Conservation (phyloP, 2,329 filamentous ascomycete species). For the Fusarium equiseti region DNA sequence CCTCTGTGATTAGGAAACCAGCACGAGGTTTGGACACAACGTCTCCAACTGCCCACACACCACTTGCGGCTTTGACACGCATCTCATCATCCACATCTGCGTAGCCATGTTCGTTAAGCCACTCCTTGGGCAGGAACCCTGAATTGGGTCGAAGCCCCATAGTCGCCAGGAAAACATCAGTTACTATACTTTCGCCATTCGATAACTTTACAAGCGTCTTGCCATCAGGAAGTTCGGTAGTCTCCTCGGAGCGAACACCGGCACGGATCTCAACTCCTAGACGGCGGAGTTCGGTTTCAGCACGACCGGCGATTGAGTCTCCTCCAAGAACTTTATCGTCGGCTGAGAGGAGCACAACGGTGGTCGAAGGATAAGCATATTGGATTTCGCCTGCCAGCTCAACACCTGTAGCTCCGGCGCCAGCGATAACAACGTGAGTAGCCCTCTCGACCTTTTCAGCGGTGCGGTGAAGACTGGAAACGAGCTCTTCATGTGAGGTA, state of each 20-base stretch:
- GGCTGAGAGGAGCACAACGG: slow-evolving; percentile 61
- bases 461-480: slow-evolving; percentile 56
- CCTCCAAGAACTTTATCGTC: slow-evolving; percentile 58
- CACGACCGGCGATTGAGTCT: slow-evolving; percentile 58
- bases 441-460: slow-evolving; percentile 59
- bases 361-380: slow-evolving; percentile 63
- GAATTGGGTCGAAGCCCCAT: slow-evolving; percentile 68
- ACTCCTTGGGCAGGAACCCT: slow-evolving; percentile 60
- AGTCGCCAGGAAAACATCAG: slow-evolving; percentile 69
- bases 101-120: slow-evolving; percentile 60
- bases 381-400: slow-evolving; percentile 68
- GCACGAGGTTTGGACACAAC: slow-evolving; percentile 64
- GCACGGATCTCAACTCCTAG: slow-evolving; percentile 64
- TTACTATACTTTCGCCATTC: slow-evolving; percentile 60
- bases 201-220: slow-evolving; percentile 63
- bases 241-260: slow-evolving; percentile 55
- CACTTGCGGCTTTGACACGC: slow-evolving; percentile 58
- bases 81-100: slow-evolving; percentile 65
- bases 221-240: slow-evolving; percentile 54
- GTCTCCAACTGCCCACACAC: slow-evolving; percentile 68
- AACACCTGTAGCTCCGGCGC: slow-evolving; percentile 67
- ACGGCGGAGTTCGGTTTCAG: slow-evolving; percentile 63
- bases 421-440: slow-evolving; percentile 66
- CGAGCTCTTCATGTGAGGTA: slow-evolving; percentile 60
- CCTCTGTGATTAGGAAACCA: slow-evolving; percentile 71